Conservation (phyloP, 345 rosid species). For the Salix koriyanagi region DNA sequence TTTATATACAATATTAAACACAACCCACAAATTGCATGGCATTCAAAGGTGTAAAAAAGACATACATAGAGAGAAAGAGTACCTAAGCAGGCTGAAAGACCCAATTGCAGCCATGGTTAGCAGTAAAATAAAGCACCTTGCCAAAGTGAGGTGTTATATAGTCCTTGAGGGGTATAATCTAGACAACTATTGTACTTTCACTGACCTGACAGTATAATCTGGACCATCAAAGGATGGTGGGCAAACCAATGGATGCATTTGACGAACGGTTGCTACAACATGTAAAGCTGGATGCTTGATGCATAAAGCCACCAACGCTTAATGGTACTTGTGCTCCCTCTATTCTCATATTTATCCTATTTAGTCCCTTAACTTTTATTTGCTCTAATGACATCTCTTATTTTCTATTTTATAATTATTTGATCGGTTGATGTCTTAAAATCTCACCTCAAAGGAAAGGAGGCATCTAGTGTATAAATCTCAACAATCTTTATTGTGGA, state of each 20-base stretch:
- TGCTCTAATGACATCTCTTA: background rate
- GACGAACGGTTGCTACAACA: background rate
- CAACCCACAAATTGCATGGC: background rate
- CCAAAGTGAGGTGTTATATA: background rate
- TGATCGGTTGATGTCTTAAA: background rate
- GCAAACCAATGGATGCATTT: background rate
- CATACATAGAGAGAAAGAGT: background rate
- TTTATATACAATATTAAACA: background rate
- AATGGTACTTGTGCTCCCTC: background rate
- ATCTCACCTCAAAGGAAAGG: background rate
- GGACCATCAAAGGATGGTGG: background rate
- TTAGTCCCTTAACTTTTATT: background rate
- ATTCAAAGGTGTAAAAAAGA: background rate
- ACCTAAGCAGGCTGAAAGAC: background rate
- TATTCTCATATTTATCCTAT: no score
- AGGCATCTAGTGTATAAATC: no score
- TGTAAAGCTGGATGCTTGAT: background rate
- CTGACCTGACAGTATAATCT: background rate
- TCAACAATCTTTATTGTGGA: no score
- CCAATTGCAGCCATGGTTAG: background rate
- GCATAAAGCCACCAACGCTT: background rate
- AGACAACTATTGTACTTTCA: no score
- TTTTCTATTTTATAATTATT: background rate
- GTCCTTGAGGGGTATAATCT: background rate
- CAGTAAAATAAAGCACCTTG: background rate